A percentile compares a stretch with the other conserved stretches of the same genome.
phyloP scores from a whole-genome alignment of 2,329 filamentous ascomycete genomes.

The Paecilomyces fulvus region DNA sequence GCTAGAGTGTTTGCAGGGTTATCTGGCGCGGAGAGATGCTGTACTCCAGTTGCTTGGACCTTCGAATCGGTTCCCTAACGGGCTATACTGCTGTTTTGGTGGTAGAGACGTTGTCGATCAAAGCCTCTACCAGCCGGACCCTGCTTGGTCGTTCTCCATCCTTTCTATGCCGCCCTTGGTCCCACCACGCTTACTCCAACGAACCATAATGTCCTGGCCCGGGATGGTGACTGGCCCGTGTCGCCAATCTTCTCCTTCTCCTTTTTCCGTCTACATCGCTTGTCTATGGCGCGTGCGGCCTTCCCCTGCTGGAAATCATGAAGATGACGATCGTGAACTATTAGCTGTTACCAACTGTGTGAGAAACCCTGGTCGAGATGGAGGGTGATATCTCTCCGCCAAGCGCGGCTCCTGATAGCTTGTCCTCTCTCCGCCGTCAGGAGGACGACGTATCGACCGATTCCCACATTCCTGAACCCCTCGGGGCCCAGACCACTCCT shows the following conservation, averaged over 20 bases:
- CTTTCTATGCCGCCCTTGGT: not conserved
- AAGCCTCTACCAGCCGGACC: not conserved
- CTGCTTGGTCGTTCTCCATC: not conserved
- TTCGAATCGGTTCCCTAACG: not conserved
- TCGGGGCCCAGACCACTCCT: slow-evolving; percentile 9
- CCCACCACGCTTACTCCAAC: not conserved
- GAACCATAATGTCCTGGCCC: not conserved
- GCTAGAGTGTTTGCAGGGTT: not conserved
- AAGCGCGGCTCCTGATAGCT: slow-evolving; percentile 10
- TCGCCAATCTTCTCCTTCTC: slow-evolving; percentile 4
- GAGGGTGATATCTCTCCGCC: slow-evolving; percentile 6
- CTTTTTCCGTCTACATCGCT: slow-evolving; percentile 2
- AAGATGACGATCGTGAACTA: slow-evolving; percentile 1
- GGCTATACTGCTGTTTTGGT: not conserved
- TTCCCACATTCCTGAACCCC: slow-evolving; percentile 3
- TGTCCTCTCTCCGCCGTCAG: slow-evolving; percentile 10
- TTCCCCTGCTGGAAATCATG: not conserved
- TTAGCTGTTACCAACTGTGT: not conserved
- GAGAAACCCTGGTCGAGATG: slow-evolving; percentile 4
- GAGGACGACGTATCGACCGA: slow-evolving; percentile 4
- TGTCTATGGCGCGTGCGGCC: not conserved
- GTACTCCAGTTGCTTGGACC: not conserved
- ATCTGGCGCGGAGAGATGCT: not conserved
- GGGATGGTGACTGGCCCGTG: not conserved
- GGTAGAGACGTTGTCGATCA: not conserved